phyloP scores from a whole-genome alignment of 2,329 filamentous ascomycete genomes.

The Cytospora paraplurivora region DNA sequence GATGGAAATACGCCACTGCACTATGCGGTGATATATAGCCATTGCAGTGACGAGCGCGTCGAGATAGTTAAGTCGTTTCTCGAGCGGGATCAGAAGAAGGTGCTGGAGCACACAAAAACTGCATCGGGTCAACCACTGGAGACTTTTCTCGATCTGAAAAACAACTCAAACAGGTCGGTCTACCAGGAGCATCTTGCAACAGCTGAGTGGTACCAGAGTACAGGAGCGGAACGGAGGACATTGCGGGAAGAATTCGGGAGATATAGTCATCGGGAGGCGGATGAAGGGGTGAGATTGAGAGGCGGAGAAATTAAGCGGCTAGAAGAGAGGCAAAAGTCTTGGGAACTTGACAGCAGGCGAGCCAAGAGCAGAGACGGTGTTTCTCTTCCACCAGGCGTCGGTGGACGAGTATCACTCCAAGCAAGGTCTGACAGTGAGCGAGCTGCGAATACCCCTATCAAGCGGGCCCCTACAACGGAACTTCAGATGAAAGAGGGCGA shows the following conservation, averaged over 20 bases:
- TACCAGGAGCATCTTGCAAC: background rate
- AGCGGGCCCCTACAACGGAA: background rate
- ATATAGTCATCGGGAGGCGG: too few relatives aligned
- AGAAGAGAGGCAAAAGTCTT: background rate
- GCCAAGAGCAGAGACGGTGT: background rate
- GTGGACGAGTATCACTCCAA: background rate
- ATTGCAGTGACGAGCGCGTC: background rate
- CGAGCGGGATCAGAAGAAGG: background rate
- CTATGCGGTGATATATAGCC: background rate
- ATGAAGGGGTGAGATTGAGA: background rate
- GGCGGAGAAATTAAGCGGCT: background rate
- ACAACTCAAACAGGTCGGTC: background rate
- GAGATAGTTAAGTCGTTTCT: background rate
- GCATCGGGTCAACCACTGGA: background rate
- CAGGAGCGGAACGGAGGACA: too few relatives aligned
- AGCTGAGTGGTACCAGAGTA: background rate
- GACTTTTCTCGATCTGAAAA: background rate
- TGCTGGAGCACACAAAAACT: too few relatives aligned
- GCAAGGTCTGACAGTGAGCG: background rate
- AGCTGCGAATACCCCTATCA: slow-evolving; percentile 4
- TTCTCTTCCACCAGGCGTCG: accelerated
- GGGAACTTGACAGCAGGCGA: background rate
- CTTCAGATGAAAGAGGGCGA: background rate
- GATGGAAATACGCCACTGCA: background rate
- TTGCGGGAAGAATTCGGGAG: too few relatives aligned